Evolutionary conservation across 192 early-diverging fungal genomes (phyloP).

Genomic region (Rhizophlyctis rosea): DNA sequence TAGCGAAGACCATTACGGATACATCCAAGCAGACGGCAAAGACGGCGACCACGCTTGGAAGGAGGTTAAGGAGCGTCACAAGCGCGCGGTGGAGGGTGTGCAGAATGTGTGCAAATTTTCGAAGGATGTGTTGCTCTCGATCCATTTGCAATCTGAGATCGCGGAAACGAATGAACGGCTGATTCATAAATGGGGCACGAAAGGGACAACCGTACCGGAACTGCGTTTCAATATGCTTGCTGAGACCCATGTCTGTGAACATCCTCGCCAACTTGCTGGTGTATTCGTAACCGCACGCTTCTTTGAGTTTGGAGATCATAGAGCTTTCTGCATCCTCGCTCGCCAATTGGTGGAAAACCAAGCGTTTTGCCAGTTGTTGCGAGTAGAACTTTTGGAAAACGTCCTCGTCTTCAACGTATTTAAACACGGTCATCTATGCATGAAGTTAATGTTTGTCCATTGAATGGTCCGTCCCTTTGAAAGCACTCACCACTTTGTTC

Average conservation of each 20-base stretch:
- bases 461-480: too few species aligned
- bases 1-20: too few species aligned
- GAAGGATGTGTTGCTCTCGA: too few species aligned
- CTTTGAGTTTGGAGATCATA: constrained; percentile 89
- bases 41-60: too few species aligned
- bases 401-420: constrained; percentile 96
- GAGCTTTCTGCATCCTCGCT: constrained; percentile 89
- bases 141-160: too few species aligned
- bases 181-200: too few species aligned
- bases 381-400: constrained; percentile 98
- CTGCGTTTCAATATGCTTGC: constrained; percentile 82
- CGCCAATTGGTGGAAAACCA: constrained; percentile 84
- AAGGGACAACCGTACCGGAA: too few species aligned
- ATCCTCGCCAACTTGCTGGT: constrained; percentile 92
- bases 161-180: too few species aligned
- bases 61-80: too few species aligned
- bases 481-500: constrained; percentile 68
- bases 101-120: too few species aligned
- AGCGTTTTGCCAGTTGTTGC: constrained; percentile 87
- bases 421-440: constrained; percentile 85
- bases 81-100: too few species aligned
- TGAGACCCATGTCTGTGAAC: constrained; percentile 91
- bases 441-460: background rate
- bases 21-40: too few species aligned
- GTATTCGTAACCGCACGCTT: constrained; percentile 93